Percentiles rank a stretch among this genome's conserved stretches.
Evolutionary conservation across 2,329 filamentous ascomycete genomes (phyloP).

Genomic region (Hymenoscyphus fraxineus): DNA sequence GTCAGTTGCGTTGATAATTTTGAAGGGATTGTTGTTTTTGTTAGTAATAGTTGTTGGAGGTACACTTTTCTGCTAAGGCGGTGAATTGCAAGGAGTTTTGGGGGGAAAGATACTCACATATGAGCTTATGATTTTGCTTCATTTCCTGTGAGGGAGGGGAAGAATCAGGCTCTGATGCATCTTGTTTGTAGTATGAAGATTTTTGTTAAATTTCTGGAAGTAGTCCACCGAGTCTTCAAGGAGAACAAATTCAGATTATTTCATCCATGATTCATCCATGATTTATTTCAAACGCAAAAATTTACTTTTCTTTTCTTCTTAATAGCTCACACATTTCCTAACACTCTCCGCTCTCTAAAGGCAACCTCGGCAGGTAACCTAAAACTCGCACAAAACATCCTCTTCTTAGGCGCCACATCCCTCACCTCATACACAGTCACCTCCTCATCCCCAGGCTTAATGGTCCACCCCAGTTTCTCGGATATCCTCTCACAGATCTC

Average conservation of each 20-base stretch:
- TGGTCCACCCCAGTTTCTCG: conserved; percentile 43
- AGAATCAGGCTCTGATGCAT: not conserved
- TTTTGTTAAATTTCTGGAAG: not conserved
- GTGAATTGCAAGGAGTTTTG: not conserved
- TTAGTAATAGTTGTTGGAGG: not conserved
- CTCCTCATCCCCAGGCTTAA: conserved; percentile 44
- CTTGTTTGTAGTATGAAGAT: conserved; percentile 1
- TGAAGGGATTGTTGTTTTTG: conserved; percentile 1
- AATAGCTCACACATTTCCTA: no score
- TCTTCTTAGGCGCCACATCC: conserved; percentile 87
- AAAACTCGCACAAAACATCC: conserved; percentile 96
- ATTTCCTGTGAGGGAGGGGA: not conserved
- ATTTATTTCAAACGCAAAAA: not conserved
- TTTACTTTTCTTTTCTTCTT: not conserved
- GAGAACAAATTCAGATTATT: not conserved
- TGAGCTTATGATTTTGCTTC: conserved; percentile 1
- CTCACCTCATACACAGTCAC: conserved; percentile 67
- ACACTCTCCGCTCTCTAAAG: conserved; percentile 45
- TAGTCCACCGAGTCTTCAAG: not conserved
- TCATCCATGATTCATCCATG: not conserved
- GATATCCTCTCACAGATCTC: conserved; percentile 65
- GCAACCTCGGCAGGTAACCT: conserved; percentile 78
- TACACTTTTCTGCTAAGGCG: not conserved
- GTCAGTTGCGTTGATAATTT: not conserved
- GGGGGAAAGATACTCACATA: not conserved